Evolutionary conservation across 768 basidiomycete genomes (phyloP).

Genomic region (Agaricus sinodeliciosus): DNA sequence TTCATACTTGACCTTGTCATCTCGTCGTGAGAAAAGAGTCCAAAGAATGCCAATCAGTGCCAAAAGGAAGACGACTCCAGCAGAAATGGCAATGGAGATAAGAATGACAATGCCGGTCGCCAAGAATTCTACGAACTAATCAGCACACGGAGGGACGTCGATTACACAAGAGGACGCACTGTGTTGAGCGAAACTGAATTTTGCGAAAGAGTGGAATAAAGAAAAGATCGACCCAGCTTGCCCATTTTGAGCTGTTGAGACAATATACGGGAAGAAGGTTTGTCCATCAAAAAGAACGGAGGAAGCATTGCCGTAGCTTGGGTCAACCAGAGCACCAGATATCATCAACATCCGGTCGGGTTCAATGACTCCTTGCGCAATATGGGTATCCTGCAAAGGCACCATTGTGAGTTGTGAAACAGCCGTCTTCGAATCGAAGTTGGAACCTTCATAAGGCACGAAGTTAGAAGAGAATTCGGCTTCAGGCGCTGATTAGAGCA

Average conservation of each 20-base stretch:
- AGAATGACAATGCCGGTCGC: constrained; percentile 92
- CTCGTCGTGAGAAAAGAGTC: constrained; percentile 80
- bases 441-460: constrained; percentile 36
- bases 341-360: constrained; percentile 86
- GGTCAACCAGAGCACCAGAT: constrained; percentile 68
- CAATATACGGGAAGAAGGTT: constrained; percentile 75
- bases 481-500: constrained; percentile 14
- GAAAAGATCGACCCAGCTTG: constrained; percentile 64
- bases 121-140: constrained; percentile 59
- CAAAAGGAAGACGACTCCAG: constrained; percentile 86
- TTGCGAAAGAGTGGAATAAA: constrained; percentile 77
- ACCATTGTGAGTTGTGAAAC: constrained; percentile 88
- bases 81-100: constrained; percentile 94
- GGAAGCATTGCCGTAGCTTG: constrained; percentile 72
- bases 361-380: constrained; percentile 64
- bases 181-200: constrained; percentile 66
- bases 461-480: neutral
- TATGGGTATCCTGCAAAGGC: constrained; percentile 74
- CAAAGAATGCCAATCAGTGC: constrained; percentile 82
- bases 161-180: constrained; percentile 38
- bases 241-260: constrained; percentile 60
- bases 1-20: constrained; percentile 66
- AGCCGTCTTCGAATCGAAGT: constrained; percentile 48
- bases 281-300: constrained; percentile 85
- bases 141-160: constrained; percentile 4